Conservation (phyloP, 2,329 filamentous ascomycete genomes). For the Mycosphaerella arachidis region DNA sequence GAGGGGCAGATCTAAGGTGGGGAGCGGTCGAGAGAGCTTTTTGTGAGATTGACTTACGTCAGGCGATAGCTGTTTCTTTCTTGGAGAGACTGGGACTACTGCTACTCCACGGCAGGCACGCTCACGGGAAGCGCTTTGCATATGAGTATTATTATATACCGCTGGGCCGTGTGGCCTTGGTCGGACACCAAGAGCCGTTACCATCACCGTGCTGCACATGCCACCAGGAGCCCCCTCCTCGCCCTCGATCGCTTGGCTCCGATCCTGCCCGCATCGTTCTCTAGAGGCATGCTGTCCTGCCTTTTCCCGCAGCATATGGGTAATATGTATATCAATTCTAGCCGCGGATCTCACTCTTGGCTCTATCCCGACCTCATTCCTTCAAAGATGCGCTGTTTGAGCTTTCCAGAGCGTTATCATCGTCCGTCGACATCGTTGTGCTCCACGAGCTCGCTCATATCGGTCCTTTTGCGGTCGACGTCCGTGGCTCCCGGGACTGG, state of each 20-base stretch:
- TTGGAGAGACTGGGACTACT: background rate
- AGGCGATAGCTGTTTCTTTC: background rate
- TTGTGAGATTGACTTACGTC: background rate
- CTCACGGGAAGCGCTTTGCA: background rate
- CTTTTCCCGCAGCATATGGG: background rate
- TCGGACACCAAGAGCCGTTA: background rate
- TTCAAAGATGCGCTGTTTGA: slow-evolving; percentile 1
- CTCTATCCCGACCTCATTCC: slow-evolving; percentile 11
- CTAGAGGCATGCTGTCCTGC: background rate
- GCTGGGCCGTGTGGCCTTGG: background rate
- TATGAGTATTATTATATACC: slow-evolving; percentile 3
- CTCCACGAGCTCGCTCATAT: slow-evolving; percentile 1
- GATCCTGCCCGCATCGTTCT: background rate
- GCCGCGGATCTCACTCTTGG: slow-evolving; percentile 7
- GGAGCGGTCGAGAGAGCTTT: background rate
- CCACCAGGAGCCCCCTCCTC: background rate
- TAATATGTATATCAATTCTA: slow-evolving; percentile 7
- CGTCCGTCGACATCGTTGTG: background rate
- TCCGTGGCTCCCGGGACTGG: slow-evolving; percentile 7
- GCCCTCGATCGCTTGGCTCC: background rate
- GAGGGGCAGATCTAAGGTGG: background rate
- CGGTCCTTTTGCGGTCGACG: slow-evolving; percentile 16
- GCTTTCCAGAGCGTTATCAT: background rate
- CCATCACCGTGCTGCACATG: background rate
- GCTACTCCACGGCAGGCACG: background rate